Evolutionary conservation across 2,329 filamentous ascomycete genomes (phyloP).

Genomic region (Cytospora chrysosperma): DNA sequence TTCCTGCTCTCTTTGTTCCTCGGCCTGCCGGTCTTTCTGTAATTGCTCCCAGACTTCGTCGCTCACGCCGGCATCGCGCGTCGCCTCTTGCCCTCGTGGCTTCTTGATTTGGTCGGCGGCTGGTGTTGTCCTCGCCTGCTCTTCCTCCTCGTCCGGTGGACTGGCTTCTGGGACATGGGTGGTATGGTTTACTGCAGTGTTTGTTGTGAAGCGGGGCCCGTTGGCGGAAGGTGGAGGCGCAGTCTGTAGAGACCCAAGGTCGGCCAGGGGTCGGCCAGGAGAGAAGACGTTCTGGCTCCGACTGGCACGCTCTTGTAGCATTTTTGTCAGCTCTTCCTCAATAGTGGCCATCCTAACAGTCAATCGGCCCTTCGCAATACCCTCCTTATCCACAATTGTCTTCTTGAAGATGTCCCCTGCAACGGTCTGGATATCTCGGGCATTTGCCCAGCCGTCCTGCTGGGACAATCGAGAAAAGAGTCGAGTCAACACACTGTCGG

Average conservation of each 20-base stretch:
- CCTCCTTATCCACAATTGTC: constrained; percentile 35
- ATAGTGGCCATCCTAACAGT: constrained; percentile 21
- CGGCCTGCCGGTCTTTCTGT: constrained; percentile 45
- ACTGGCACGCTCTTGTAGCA: constrained; percentile 28
- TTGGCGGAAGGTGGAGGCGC: neutral
- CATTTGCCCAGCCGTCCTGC: constrained; percentile 60
- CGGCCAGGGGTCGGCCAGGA: neutral
- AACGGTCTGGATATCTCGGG: constrained; percentile 58
- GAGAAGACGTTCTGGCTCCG: constrained; percentile 11
- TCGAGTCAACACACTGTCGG: constrained; percentile 30
- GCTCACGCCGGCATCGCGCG: constrained; percentile 56
- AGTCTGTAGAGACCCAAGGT: neutral
- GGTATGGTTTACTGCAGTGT: neutral
- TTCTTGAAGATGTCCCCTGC: constrained; percentile 48
- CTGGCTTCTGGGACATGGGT: neutral
- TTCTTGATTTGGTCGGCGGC: neutral
- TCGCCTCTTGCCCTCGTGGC: neutral
- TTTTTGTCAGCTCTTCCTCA: constrained; percentile 22
- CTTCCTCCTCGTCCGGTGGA: neutral
- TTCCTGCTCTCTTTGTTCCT: constrained; percentile 38
- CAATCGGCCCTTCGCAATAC: constrained; percentile 19
- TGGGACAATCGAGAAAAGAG: constrained; percentile 42
- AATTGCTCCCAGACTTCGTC: constrained; percentile 63
- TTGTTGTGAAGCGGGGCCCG: neutral
- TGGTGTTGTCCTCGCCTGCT: neutral